These are phyloP conservation scores for Bidens hawaiensis DNA, from an alignment of 140 eudicot species.

Conservation along the genomic window DNA sequence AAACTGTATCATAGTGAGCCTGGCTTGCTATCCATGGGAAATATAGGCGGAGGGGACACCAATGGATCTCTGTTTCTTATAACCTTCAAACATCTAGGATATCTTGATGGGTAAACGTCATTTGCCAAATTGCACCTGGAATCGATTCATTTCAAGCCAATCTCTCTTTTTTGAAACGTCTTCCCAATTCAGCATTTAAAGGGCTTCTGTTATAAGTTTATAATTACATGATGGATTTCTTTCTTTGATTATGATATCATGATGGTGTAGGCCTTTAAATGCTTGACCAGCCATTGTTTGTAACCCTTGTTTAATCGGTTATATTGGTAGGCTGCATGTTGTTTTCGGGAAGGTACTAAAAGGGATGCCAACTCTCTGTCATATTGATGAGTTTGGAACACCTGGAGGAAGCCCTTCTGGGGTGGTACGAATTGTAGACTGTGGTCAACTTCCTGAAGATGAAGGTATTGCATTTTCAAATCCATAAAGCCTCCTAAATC, in stretches of 20 bases:
- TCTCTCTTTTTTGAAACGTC: neutral
- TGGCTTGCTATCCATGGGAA: slow-evolving; percentile 88
- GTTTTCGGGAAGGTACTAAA: slow-evolving; percentile 80
- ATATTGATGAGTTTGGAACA: slow-evolving; percentile 69
- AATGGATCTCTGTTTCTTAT: slow-evolving; percentile 88
- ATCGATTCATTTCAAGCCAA: neutral
- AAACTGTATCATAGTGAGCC: slow-evolving; percentile 57
- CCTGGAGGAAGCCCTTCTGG: slow-evolving; percentile 58
- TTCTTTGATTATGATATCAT: too few species aligned
- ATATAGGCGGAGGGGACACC: slow-evolving; percentile 63
- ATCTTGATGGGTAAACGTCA: slow-evolving; percentile 77
- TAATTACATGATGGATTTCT: too few species aligned
- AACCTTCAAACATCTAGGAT: slow-evolving; percentile 55
- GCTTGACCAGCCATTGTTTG: neutral
- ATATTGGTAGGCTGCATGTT: slow-evolving; percentile 73
- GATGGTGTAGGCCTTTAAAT: too few species aligned
- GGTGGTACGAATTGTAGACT: slow-evolving; percentile 52
- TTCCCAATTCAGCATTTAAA: too few species aligned
- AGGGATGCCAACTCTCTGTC: slow-evolving; percentile 64
- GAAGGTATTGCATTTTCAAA: slow-evolving; percentile 44
- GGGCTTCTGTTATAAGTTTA: neutral
- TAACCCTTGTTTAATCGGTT: neutral
- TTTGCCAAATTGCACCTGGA: neutral
- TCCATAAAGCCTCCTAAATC: neutral
- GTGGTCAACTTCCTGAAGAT: slow-evolving; percentile 74